Percentiles rank a stretch among this genome's conserved stretches.
Evolutionary conservation across 495 filamentous ascomycete genomes (phyloP).

Genomic region (Talaromyces wortmannii): DNA sequence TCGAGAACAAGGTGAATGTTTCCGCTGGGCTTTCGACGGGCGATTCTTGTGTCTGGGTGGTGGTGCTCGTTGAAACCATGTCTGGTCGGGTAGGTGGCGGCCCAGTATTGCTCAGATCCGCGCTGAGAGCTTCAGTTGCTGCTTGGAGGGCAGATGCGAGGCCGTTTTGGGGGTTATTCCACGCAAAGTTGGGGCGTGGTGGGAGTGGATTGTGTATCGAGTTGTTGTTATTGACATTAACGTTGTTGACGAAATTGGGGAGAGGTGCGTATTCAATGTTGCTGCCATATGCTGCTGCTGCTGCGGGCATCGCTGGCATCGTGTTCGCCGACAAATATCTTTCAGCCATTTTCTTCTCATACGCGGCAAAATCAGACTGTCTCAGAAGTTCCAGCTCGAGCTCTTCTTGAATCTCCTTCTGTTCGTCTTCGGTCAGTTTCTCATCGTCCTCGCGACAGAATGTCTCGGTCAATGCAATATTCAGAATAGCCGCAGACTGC

Average conservation of each 20-base stretch:
- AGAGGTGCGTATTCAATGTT: too few relatives aligned
- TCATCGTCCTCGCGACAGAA: slow-evolving; percentile 52
- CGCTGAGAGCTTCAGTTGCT: not conserved
- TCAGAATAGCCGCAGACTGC: slow-evolving; percentile 33
- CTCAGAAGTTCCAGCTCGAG: slow-evolving; percentile 35
- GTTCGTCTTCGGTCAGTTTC: slow-evolving; percentile 49
- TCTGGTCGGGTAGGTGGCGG: not conserved
- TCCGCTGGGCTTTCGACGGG: not conserved
- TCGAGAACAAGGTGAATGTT: not conserved
- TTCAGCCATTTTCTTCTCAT: slow-evolving; percentile 11
- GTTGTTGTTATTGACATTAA: too few relatives aligned
- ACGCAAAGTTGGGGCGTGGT: not conserved
- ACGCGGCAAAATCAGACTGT: slow-evolving; percentile 36
- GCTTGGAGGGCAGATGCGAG: not conserved
- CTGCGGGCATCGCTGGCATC: too few relatives aligned
- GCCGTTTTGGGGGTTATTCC: not conserved
- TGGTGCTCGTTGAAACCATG: not conserved
- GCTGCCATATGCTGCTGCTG: too few relatives aligned
- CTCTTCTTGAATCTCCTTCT: slow-evolving; percentile 34
- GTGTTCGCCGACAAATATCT: too few relatives aligned
- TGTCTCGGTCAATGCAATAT: slow-evolving; percentile 50
- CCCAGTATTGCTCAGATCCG: not conserved
- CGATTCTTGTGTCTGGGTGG: too few relatives aligned
- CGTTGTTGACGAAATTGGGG: too few relatives aligned
- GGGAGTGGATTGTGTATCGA: not conserved